Percentiles rank a stretch among this genome's conserved stretches.
Evolutionary conservation across 345 rosid species (phyloP).

Genomic region (Salix suchowensis): DNA sequence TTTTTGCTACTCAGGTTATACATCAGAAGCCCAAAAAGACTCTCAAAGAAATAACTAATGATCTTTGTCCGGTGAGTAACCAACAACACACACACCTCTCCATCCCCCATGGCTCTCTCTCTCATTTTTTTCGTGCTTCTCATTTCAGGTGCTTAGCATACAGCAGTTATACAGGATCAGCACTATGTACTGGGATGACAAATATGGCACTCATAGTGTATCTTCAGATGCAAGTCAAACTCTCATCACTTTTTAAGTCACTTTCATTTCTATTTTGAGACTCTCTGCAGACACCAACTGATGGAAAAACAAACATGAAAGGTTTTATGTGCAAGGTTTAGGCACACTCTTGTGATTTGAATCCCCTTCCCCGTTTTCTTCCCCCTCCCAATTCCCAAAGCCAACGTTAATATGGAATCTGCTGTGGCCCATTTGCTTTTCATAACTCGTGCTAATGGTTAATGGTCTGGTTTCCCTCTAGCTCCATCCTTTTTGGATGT

Average conservation of each 20-base stretch:
- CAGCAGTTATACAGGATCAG: constrained; percentile 93
- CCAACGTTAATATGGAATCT: too few species aligned
- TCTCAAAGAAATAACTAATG: constrained; percentile 75
- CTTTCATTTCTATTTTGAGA: background rate
- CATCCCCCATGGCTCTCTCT: background rate
- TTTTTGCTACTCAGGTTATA: constrained; percentile 52
- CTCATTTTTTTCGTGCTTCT: constrained; percentile 4
- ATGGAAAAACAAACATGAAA: too few species aligned
- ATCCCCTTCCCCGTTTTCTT: too few species aligned
- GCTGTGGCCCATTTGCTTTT: too few species aligned
- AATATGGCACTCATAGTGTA: constrained; percentile 85
- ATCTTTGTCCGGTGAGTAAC: constrained; percentile 70
- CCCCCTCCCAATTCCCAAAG: too few species aligned
- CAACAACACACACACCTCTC: background rate
- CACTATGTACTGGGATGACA: constrained; percentile 98
- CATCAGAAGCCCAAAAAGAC: constrained; percentile 90
- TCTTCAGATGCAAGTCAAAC: constrained; percentile 68
- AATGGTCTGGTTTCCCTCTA: too few species aligned
- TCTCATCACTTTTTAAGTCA: background rate
- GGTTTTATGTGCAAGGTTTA: too few species aligned
- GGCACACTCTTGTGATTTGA: too few species aligned
- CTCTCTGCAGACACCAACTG: background rate
- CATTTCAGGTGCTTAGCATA: constrained; percentile 73
- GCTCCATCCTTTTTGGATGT: too few species aligned
- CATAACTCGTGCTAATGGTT: too few species aligned